phyloP scores from a whole-genome alignment of 306 rosid genomes.

The Citrullus colocynthis region DNA sequence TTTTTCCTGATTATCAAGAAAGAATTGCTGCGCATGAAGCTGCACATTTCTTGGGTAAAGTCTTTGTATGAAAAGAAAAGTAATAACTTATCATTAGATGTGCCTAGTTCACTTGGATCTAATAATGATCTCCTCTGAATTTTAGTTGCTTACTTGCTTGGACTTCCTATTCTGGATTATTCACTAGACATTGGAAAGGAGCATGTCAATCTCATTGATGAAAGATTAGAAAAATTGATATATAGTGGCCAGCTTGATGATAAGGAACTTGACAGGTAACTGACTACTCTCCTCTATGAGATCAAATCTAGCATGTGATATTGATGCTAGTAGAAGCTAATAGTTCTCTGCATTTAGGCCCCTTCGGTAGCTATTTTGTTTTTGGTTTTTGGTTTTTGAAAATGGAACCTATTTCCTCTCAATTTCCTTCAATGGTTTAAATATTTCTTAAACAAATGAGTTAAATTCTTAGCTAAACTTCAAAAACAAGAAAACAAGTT shows the following conservation, averaged over 20 bases:
- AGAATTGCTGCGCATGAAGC: slow-evolving; percentile 93
- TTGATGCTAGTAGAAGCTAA: neutral
- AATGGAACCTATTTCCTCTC: too few relatives aligned
- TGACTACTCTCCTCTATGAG: neutral
- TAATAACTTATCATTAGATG: neutral
- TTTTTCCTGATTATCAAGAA: slow-evolving; percentile 88
- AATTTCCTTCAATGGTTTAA: too few relatives aligned
- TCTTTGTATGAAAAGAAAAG: neutral
- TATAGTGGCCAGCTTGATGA: slow-evolving; percentile 87
- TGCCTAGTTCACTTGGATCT: neutral
- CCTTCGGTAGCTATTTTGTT: too few relatives aligned
- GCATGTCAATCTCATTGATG: slow-evolving; percentile 85
- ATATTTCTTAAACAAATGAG: too few relatives aligned
- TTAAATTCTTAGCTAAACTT: too few relatives aligned
- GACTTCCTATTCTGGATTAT: slow-evolving; percentile 69
- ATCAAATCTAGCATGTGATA: neutral
- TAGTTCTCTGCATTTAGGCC: neutral
- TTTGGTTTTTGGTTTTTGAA: too few relatives aligned
- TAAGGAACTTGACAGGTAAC: slow-evolving; percentile 67
- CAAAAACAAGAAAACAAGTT: too few relatives aligned
- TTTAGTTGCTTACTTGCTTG: slow-evolving; percentile 74
- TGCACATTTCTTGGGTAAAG: slow-evolving; percentile 74
- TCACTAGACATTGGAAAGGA: slow-evolving; percentile 92
- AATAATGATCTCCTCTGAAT: neutral
- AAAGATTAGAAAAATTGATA: slow-evolving; percentile 68